Conservation (phyloP, 306 rosid genomes). For the Oemleria cerasiformis region DNA sequence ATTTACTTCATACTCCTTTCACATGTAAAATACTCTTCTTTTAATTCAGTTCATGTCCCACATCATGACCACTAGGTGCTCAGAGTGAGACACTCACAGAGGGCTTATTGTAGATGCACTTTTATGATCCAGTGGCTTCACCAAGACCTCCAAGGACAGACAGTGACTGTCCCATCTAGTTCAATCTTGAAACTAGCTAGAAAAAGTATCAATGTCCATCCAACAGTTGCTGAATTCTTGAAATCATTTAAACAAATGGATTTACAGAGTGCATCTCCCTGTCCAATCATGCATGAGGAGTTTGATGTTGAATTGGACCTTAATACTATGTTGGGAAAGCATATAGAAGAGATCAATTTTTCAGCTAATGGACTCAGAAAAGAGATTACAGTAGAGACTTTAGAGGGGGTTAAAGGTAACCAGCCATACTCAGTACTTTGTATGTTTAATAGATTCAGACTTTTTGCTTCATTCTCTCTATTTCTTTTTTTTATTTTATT, state of each 20-base stretch:
- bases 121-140: conserved; percentile 20
- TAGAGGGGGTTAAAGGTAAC: conserved; percentile 17
- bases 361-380: conserved; percentile 14
- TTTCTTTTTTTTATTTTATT: not conserved
- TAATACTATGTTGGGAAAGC: conserved; percentile 14
- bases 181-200: conserved; percentile 26
- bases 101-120: conserved; percentile 25
- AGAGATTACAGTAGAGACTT: conserved; percentile 4
- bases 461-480: not conserved
- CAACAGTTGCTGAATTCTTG: conserved; percentile 17
- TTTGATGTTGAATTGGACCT: conserved; percentile 19
- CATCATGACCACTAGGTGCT: conserved; percentile 17
- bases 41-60: conserved; percentile 15
- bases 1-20: not conserved
- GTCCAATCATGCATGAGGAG: conserved; percentile 10
- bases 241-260: conserved; percentile 18
- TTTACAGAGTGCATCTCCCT: not conserved
- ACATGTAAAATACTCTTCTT: not conserved
- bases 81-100: conserved; percentile 19
- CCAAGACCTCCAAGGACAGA: conserved; percentile 16
- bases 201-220: conserved; percentile 15
- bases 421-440: not conserved
- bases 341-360: conserved; percentile 19
- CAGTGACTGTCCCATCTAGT: conserved; percentile 17
- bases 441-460: not conserved